Conservation (phyloP, 164 flowering plant genomes). For the Magnolia sinica region DNA sequence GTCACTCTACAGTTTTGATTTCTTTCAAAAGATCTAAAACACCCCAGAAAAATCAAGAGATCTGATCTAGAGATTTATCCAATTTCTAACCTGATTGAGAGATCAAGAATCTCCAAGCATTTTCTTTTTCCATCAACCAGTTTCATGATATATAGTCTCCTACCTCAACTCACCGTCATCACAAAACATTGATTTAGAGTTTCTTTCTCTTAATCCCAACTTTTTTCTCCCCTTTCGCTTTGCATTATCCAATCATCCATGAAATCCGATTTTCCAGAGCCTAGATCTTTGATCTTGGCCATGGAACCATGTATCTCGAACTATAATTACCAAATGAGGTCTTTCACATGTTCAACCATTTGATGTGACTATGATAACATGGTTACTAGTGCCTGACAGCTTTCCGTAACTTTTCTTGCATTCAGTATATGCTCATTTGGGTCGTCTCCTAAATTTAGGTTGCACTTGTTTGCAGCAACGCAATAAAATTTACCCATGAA, state of each 20-base stretch:
- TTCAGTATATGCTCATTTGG: neutral
- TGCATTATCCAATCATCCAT: no score
- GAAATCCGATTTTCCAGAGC: no score
- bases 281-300: no score
- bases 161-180: no score
- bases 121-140: neutral
- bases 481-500: slow-evolving; percentile 92
- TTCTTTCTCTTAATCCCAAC: neutral
- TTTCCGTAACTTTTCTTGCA: neutral
- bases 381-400: neutral
- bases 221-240: no score
- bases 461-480: slow-evolving; percentile 56
- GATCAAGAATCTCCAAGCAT: neutral
- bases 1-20: no score
- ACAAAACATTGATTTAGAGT: no score
- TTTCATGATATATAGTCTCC: neutral
- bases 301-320: no score
- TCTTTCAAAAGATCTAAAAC: no score
- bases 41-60: neutral
- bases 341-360: neutral
- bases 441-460: neutral
- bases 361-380: neutral
- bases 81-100: neutral
- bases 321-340: neutral
- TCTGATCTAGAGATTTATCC: neutral